Conservation (phyloP, 2,329 filamentous ascomycete genomes). For the Phialophora verrucosa region DNA sequence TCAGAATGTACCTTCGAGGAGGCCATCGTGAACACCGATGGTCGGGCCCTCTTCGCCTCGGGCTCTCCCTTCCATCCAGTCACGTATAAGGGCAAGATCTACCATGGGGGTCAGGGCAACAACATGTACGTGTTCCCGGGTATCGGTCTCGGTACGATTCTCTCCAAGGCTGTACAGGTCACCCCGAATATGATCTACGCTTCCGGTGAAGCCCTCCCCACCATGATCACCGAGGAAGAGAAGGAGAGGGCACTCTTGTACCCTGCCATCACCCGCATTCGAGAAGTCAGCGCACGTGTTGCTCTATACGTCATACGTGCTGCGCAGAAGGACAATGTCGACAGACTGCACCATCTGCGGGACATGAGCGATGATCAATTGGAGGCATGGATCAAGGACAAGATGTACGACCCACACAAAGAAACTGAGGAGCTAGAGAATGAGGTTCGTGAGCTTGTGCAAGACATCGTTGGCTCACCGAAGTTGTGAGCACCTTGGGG, state of each 20-base stretch:
- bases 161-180: conserved; percentile 82
- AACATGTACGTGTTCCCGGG: conserved; percentile 96
- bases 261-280: conserved; percentile 86
- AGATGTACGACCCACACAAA: conserved; percentile 57
- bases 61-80: conserved; percentile 87
- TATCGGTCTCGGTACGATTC: conserved; percentile 89
- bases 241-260: conserved; percentile 84
- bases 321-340: conserved; percentile 79
- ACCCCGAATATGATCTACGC: conserved; percentile 98
- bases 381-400: conserved; percentile 55
- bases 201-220: conserved; percentile 79
- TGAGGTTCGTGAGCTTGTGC: conserved; percentile 42
- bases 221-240: conserved; percentile 80
- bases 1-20: conserved; percentile 98
- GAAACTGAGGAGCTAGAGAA: conserved; percentile 55
- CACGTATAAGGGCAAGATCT: conserved; percentile 69
- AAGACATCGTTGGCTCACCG: conserved; percentile 26
- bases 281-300: conserved; percentile 84
- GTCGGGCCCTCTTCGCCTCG: conserved; percentile 89
- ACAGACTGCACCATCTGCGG: conserved; percentile 53
- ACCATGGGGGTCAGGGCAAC: conserved; percentile 79
- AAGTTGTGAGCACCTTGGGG: conserved; percentile 21
- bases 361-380: conserved; percentile 51
- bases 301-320: conserved; percentile 92
- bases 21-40: conserved; percentile 87